These are phyloP conservation scores for Cucurbita maxima DNA, from an alignment of 306 rosid species.

Conservation along the genomic window DNA sequence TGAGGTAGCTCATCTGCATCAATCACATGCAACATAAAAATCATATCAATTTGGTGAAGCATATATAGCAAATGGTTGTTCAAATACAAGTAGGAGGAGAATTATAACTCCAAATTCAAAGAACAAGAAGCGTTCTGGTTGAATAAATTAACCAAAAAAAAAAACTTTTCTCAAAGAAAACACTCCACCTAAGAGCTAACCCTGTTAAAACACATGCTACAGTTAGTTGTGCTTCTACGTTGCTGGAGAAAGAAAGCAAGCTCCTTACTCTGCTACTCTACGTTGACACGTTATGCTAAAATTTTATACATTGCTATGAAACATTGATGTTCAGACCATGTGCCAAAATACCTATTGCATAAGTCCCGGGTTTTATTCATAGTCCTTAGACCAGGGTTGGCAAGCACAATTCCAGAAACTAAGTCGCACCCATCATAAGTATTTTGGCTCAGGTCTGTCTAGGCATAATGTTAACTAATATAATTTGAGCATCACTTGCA, in stretches of 20 bases:
- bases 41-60: neutral
- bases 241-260: neutral
- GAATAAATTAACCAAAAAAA: neutral
- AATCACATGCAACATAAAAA: conserved; percentile 20
- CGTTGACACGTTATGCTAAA: neutral
- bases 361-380: neutral
- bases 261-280: neutral
- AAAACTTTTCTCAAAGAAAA: neutral
- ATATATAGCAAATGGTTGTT: neutral
- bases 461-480: neutral
- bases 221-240: neutral
- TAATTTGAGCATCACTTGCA: neutral
- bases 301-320: neutral
- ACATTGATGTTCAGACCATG: neutral
- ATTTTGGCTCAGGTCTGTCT: neutral
- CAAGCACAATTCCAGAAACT: neutral
- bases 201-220: neutral
- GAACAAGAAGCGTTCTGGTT: neutral
- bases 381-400: neutral
- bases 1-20: conserved; percentile 68
- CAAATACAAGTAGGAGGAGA: neutral
- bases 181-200: neutral
- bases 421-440: neutral
- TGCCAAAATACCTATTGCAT: neutral
- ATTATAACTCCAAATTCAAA: neutral